Evolutionary conservation across 2,329 filamentous ascomycete genomes (phyloP).

Genomic region (Botrytis hyacinthi): DNA sequence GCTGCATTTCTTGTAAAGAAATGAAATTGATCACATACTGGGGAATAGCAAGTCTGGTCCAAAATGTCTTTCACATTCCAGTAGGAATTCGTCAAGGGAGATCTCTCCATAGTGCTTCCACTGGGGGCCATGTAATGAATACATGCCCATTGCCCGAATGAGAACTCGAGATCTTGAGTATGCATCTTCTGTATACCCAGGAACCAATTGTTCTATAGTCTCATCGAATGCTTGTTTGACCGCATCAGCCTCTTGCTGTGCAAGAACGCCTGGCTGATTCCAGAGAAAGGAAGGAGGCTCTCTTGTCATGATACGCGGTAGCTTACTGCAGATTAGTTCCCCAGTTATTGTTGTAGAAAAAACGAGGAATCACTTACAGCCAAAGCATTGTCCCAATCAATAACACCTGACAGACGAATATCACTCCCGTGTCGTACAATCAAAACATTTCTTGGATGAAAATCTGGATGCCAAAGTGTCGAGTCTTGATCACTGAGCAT

Average conservation of each 20-base stretch:
- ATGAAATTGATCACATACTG: background rate
- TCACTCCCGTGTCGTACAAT: background rate
- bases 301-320: slow-evolving; percentile 10
- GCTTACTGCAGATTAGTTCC: background rate
- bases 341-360: background rate
- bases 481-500: background rate
- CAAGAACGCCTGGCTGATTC: background rate
- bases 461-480: slow-evolving; percentile 1
- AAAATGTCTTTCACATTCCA: background rate
- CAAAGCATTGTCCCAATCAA: background rate
- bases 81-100: background rate
- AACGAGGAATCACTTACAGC: background rate
- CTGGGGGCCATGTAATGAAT: background rate
- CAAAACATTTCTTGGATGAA: background rate
- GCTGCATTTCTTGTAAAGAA: background rate
- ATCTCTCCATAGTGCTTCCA: background rate
- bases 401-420: background rate
- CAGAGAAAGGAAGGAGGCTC: background rate
- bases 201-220: background rate
- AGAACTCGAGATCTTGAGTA: background rate
- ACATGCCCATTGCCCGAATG: background rate
- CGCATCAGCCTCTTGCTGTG: background rate
- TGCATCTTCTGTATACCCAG: background rate
- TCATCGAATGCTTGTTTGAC: background rate
- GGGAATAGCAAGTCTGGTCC: background rate